Base-by-base conservation (phyloP, 805 yeast species). In the Wickerhamomyces strasburgensis region DNA sequence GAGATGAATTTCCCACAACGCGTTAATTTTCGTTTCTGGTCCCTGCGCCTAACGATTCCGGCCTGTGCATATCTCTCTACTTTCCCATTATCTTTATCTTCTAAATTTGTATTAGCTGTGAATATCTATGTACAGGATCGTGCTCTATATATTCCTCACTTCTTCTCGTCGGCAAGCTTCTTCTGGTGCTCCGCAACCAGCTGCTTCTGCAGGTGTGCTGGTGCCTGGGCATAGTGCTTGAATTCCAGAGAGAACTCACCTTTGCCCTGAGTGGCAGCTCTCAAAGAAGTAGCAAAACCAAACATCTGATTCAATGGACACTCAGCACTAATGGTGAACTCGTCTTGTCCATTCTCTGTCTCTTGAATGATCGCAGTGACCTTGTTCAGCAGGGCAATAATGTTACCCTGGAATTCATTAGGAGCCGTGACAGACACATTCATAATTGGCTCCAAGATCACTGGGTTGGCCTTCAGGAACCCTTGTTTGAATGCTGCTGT, bases 241-340 rank as follows among this genome's bases (percentile, higher is more conserved):
- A 93, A 93, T 62, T 93, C 99, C 62, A 93, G 73, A 2, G 96
- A 77, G 63, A 93, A 93, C 67, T 94, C 98, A 56, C 99, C 98
- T 62, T 93, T 93, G 66, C 99, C 99, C 66, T 93, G 98, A 13
- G 98, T 90, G 42, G 85, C 79, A 15, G 98, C 98, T 72, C 99
- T 83, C 58, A 93, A 72, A 18, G 86, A 78, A 7, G 98, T 85
- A 6, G 98, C 96, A 58, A 93, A 86, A 27, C 98, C 98, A 62
- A 93, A 93, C 87, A 93, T 78, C 44, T 85, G 77, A 69, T 89
- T 89, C 65, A 93, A 77, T n/a, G 98, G 84, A 68, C 98, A 90
- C 62, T 93, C 98, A 23, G 97, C 94, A 39, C 78, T 75, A 44
- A 93, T 78, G 9, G 95, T 84, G 65, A 93, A 90, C 61, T 93